Evolutionary conservation across 1,284 basidiomycete genomes (phyloP).

Genomic region (Pascua guehoae): DNA sequence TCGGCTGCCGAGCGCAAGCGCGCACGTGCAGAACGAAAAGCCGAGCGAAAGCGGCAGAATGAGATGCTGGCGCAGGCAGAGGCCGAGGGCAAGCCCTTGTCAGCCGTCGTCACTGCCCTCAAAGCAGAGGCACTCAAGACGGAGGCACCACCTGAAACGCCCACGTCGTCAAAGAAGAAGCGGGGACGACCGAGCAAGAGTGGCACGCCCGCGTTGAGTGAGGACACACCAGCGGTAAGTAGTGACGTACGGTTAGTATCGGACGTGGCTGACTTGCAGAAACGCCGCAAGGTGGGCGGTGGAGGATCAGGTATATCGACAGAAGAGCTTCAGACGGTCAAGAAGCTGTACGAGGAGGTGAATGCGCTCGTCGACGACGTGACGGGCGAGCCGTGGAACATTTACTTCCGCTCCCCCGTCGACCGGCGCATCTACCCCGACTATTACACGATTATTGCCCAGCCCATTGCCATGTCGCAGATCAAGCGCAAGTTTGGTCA

Average conservation of each 20-base stretch:
- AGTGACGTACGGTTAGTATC: neutral
- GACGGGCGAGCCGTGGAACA: slow-evolving; percentile 71
- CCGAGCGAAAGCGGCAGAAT: slow-evolving; percentile 40
- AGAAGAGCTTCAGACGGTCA: slow-evolving; percentile 30
- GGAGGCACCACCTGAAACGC: neutral
- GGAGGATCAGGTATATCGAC: slow-evolving; percentile 1
- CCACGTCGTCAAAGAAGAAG: slow-evolving; percentile 33
- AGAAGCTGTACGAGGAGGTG: slow-evolving; percentile 59
- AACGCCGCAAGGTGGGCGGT: slow-evolving; percentile 38
- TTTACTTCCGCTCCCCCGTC: slow-evolving; percentile 75
- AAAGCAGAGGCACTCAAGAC: slow-evolving; percentile 21
- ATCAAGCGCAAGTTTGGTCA: slow-evolving; percentile 77
- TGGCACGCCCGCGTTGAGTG: slow-evolving; percentile 38
- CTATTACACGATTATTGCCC: slow-evolving; percentile 70
- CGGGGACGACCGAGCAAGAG: slow-evolving; percentile 39
- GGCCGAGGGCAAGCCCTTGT: slow-evolving; percentile 41
- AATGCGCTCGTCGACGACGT: slow-evolving; percentile 47
- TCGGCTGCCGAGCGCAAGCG: slow-evolving; percentile 52
- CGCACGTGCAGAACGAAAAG: slow-evolving; percentile 27
- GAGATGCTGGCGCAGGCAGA: slow-evolving; percentile 38
- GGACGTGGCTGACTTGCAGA: slow-evolving; percentile 20
- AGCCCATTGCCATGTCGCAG: slow-evolving; percentile 81
- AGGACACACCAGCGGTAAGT: slow-evolving; percentile 39
- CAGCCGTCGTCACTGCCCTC: slow-evolving; percentile 24
- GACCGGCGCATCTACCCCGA: slow-evolving; percentile 83